Evolutionary conservation across 257 asterid genomes (phyloP).

Genomic region (Nicotiana tomentosiformis): DNA sequence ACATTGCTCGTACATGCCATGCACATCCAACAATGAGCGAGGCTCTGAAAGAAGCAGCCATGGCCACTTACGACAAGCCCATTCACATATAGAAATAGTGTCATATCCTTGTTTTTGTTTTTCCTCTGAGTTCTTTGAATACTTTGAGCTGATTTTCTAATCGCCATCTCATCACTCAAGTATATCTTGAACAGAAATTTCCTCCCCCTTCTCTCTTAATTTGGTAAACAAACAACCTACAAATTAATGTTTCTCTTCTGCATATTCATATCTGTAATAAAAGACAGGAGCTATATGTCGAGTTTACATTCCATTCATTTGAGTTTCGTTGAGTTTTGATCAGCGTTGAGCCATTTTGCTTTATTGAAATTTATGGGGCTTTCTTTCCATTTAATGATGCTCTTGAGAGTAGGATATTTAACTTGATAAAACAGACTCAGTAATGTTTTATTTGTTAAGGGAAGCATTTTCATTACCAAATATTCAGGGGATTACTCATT

Average conservation of each 20-base stretch:
- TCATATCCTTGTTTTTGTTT: conserved; percentile 8
- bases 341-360: neutral
- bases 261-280: conserved; percentile 10
- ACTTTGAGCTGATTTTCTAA: conserved; percentile 7
- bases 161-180: neutral
- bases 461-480: neutral
- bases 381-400: neutral
- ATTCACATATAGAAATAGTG: conserved; percentile 65
- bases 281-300: neutral
- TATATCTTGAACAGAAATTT: conserved; percentile 6
- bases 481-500: neutral
- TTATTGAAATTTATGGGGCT: neutral
- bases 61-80: conserved; percentile 97
- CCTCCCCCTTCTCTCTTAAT: neutral
- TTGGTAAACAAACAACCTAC: conserved; percentile 39
- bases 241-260: neutral
- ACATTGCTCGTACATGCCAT: conserved; percentile 96
- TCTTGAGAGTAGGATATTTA: neutral
- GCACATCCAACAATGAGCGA: conserved; percentile 99
- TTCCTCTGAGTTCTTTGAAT: conserved; percentile 13
- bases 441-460: neutral
- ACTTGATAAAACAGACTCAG: neutral
- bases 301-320: neutral
- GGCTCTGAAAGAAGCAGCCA: conserved; percentile 97
- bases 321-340: neutral